These are phyloP conservation scores for Psilocybe azurescens DNA, from an alignment of 768 basidiomycete genomes.

Conservation along the genomic window DNA sequence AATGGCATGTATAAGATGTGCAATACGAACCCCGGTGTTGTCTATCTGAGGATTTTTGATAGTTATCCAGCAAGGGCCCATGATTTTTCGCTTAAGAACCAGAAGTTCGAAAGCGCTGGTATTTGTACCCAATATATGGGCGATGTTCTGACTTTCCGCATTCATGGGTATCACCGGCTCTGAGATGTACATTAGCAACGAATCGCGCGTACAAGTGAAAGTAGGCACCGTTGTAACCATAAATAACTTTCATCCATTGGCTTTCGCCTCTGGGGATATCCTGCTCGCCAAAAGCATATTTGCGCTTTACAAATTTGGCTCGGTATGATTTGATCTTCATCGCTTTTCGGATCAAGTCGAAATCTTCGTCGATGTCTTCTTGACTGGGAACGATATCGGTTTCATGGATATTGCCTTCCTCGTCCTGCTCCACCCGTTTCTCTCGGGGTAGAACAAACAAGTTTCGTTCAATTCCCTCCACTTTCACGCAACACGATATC, in stretches of 20 bases:
- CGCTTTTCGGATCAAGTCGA: slow-evolving; percentile 78
- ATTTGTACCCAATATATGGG: slow-evolving; percentile 88
- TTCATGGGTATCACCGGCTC: slow-evolving; percentile 78
- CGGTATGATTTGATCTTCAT: slow-evolving; percentile 78
- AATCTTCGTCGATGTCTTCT: slow-evolving; percentile 81
- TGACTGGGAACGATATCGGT: slow-evolving; percentile 77
- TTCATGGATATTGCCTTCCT: slow-evolving; percentile 64
- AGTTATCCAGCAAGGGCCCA: slow-evolving; percentile 98
- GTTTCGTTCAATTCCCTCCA: slow-evolving; percentile 88
- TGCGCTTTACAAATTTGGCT: slow-evolving; percentile 84
- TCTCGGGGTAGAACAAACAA: slow-evolving; percentile 87
- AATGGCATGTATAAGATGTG: not conserved
- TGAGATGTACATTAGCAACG: slow-evolving; percentile 30
- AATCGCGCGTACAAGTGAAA: not conserved
- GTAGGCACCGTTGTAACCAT: slow-evolving; percentile 80
- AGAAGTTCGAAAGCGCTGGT: slow-evolving; percentile 93
- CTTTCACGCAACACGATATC: slow-evolving; percentile 86
- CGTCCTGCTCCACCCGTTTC: slow-evolving; percentile 59
- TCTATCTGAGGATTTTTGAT: slow-evolving; percentile 80
- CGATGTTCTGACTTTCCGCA: slow-evolving; percentile 82
- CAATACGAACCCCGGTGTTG: slow-evolving; percentile 71
- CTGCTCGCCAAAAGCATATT: slow-evolving; percentile 90
- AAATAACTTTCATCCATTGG: slow-evolving; percentile 94
- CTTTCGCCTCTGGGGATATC: slow-evolving; percentile 81
- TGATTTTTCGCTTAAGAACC: slow-evolving; percentile 94